Percentiles rank a stretch among this genome's conserved stretches.
Evolutionary conservation across 768 basidiomycete species (phyloP).

Genomic region (Leccinum imitatum): DNA sequence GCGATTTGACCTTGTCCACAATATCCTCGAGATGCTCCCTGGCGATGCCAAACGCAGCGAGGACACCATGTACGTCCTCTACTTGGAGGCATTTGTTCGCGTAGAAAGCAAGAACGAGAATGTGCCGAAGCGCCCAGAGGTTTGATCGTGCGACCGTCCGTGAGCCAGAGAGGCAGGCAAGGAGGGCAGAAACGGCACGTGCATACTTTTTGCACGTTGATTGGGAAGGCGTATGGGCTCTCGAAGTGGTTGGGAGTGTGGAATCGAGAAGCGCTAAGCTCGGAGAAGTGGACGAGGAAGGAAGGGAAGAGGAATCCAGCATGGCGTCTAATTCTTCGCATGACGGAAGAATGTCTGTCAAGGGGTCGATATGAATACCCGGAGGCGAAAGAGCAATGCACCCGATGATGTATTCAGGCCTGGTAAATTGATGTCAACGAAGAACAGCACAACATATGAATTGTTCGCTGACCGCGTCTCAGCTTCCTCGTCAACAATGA

Average conservation of each 20-base stretch:
- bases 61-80: constrained; percentile 45
- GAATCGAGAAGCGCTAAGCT: constrained; percentile 62
- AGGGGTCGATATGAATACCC: constrained; percentile 39
- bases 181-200: constrained; percentile 55
- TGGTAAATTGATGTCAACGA: constrained; percentile 18
- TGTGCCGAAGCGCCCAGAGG: constrained; percentile 67
- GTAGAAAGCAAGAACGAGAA: constrained; percentile 61
- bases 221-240: constrained; percentile 15
- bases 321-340: constrained; percentile 44
- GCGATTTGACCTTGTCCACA: constrained; percentile 45
- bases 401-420: constrained; percentile 48
- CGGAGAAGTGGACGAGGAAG: constrained; percentile 46
- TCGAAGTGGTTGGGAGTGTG: constrained; percentile 48
- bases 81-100: constrained; percentile 61
- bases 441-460: background rate
- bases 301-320: constrained; percentile 41
- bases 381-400: constrained; percentile 36
- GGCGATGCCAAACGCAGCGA: constrained; percentile 37
- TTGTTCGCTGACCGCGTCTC: constrained; percentile 32
- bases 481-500: constrained; percentile 40
- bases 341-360: constrained; percentile 55
- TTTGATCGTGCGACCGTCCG: constrained; percentile 59
- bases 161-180: constrained; percentile 55
- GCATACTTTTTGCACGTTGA: constrained; percentile 46
- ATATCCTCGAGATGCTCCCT: constrained; percentile 37